A percentile compares a stretch with the other conserved stretches of the same genome.
These are phyloP conservation scores for Penicillium sclerotiorum DNA, from an alignment of 2,329 filamentous ascomycete genomes.

Conservation along the genomic window DNA sequence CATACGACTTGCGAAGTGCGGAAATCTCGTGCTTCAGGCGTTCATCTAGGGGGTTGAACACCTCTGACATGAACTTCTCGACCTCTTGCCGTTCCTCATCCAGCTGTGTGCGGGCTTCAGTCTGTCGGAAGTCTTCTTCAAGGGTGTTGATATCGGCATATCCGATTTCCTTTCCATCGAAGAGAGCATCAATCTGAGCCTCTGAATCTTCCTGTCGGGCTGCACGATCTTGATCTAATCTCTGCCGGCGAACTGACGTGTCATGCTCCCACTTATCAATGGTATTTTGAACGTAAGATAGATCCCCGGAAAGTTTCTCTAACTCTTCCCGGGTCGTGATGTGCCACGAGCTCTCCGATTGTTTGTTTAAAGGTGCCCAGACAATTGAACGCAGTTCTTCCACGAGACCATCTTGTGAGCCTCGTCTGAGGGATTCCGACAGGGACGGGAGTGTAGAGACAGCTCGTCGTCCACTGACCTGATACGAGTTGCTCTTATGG, in stretches of 20 bases:
- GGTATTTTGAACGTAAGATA: slow-evolving; percentile 46
- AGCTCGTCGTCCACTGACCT: slow-evolving; percentile 29
- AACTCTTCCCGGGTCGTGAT: slow-evolving; percentile 36
- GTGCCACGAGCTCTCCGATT: slow-evolving; percentile 38
- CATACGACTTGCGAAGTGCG: slow-evolving; percentile 50
- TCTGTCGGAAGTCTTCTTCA: slow-evolving; percentile 58
- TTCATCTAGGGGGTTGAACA: slow-evolving; percentile 55
- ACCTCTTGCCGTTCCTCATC: slow-evolving; percentile 57
- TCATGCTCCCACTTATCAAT: slow-evolving; percentile 51
- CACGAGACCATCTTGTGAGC: slow-evolving; percentile 28
- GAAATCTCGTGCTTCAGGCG: slow-evolving; percentile 55
- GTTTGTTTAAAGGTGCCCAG: slow-evolving; percentile 35
- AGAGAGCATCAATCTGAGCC: slow-evolving; percentile 55
- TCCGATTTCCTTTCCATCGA: slow-evolving; percentile 59
- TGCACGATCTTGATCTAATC: slow-evolving; percentile 52
- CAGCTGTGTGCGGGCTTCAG: slow-evolving; percentile 54
- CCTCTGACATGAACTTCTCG: slow-evolving; percentile 51
- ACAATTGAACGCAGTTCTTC: slow-evolving; percentile 41
- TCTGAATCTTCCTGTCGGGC: slow-evolving; percentile 56
- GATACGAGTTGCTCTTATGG: slow-evolving; percentile 48
- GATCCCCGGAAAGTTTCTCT: slow-evolving; percentile 43
- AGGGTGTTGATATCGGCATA: slow-evolving; percentile 60
- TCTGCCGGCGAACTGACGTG: slow-evolving; percentile 46
- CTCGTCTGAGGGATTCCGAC: slow-evolving; percentile 36
- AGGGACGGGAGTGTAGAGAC: slow-evolving; percentile 31